phyloP scores from a whole-genome alignment of 1,284 basidiomycete species.

The Butyriboletus appendiculatus region DNA sequence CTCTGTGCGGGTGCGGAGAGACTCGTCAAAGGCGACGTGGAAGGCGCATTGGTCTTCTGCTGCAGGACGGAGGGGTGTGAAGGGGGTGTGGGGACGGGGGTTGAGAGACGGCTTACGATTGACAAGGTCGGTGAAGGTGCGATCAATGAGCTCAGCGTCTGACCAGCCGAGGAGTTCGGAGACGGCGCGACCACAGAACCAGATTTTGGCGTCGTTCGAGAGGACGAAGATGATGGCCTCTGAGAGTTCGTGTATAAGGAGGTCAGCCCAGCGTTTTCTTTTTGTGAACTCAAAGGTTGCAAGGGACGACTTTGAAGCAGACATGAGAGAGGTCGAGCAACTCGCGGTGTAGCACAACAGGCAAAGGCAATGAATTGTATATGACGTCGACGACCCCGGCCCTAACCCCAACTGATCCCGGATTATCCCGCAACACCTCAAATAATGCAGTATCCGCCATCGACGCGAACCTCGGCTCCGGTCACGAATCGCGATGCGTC shows the following conservation, averaged over 20 bases:
- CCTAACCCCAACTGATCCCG: slow-evolving; percentile 14
- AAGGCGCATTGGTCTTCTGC: slow-evolving; percentile 65
- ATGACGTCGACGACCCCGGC: slow-evolving; percentile 31
- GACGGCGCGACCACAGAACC: slow-evolving; percentile 72
- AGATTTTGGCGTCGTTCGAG: slow-evolving; percentile 57
- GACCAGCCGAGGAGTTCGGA: slow-evolving; percentile 75
- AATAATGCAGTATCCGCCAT: slow-evolving; percentile 81
- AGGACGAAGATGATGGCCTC: slow-evolving; percentile 74
- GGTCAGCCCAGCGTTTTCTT: slow-evolving; percentile 83
- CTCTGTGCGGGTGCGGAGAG: slow-evolving; percentile 47
- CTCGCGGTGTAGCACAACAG: neutral
- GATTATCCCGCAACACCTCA: slow-evolving; percentile 37
- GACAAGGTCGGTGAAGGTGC: slow-evolving; percentile 63
- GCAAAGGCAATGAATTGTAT: neutral
- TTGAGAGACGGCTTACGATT: slow-evolving; percentile 46
- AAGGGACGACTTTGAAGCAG: slow-evolving; percentile 16
- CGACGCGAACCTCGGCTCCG: slow-evolving; percentile 80
- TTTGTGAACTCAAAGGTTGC: slow-evolving; percentile 77
- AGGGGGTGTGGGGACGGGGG: neutral
- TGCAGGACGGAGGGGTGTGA: slow-evolving; percentile 29
- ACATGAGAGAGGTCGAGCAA: no score
- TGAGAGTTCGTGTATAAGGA: slow-evolving; percentile 75
- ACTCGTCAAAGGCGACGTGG: slow-evolving; percentile 53
- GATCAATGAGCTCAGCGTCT: slow-evolving; percentile 71
- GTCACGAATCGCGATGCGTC: slow-evolving; percentile 89